Base-by-base conservation (phyloP, 2,329 filamentous ascomycete genomes). In the Cyclaneusma minus region DNA sequence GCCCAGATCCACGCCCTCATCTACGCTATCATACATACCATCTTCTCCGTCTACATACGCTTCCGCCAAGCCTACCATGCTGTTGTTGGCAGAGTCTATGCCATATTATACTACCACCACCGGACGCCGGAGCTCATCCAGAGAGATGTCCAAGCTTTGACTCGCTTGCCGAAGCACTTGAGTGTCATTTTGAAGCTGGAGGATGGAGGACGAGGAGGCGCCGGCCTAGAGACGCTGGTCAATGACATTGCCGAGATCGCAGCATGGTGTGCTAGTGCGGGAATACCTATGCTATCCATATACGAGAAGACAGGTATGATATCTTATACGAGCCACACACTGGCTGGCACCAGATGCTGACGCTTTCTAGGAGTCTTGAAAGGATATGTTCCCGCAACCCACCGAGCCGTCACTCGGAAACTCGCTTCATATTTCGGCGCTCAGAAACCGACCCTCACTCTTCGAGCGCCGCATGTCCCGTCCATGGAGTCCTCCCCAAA, bases 31-130 rank as follows among this genome's bases (percentile, higher is more conserved):
- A 60, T 87, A 38, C 83, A 93, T 44, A 65, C 77, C 35, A 49
- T 93, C 38, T 95, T 93, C 55, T 87, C 82, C 5, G 58, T 95
- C 37, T 91, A 89, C 50, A 76, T 94, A 38, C 78, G 84, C 35
- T 54, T 82, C 31, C 74, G 85, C 31, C 74, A 83, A 46, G 69
- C 72, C 29, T 89, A 83, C 55, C 77, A 87, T 49, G 68, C 76
- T 6, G 64, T 92, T 25, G 61, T 72, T 39, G 79, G 89, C 48
- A 74, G 80, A 32, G 58, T 87, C 36, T 68, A 83, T 28, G 80
- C 82, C 7, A 67, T 95, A 34, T 62, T 92, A 29, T 85, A 87
- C 50, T 89, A 98, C 56, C 91, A 98, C 55, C 89, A 98, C 52
- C 80, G 82, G 27, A 92, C 87, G 1, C 89, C 89, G 6, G 82